Evolutionary conservation across 768 basidiomycete genomes (phyloP).

Genomic region (Mycena metata): DNA sequence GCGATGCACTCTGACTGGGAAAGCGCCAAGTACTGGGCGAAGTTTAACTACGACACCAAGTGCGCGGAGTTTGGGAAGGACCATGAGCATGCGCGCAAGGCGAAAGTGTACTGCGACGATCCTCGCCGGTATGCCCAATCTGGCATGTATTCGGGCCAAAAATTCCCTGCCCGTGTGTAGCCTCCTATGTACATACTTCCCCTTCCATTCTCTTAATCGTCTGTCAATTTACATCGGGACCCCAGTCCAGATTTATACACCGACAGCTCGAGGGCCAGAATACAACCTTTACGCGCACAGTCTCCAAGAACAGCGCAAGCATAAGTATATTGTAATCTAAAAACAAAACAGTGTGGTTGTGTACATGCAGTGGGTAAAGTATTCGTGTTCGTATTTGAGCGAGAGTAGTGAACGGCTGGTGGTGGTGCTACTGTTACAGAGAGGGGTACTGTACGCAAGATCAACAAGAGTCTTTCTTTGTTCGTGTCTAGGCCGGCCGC

Average conservation of each 20-base stretch:
- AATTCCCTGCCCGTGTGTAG: slow-evolving; percentile 15
- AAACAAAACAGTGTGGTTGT: slow-evolving; percentile 4
- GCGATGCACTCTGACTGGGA: slow-evolving; percentile 43
- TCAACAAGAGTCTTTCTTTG: slow-evolving; percentile 7
- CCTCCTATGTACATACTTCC: background rate
- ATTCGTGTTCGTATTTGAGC: slow-evolving; percentile 3
- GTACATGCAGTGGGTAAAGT: background rate
- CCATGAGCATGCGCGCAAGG: slow-evolving; percentile 27
- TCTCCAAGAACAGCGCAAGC: background rate
- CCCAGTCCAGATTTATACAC: no score
- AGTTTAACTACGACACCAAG: slow-evolving; percentile 34
- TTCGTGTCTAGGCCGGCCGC: slow-evolving; percentile 11
- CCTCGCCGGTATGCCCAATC: slow-evolving; percentile 23
- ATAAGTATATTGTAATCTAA: slow-evolving; percentile 3
- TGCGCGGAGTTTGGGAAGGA: slow-evolving; percentile 41
- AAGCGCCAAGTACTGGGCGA: slow-evolving; percentile 43
- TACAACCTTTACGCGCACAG: background rate
- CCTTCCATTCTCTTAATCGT: background rate
- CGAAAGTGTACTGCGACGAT: slow-evolving; percentile 20
- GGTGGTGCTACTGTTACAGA: slow-evolving; percentile 8
- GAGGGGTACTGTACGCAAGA: slow-evolving; percentile 8
- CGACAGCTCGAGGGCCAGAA: no score
- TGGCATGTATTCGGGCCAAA: slow-evolving; percentile 21
- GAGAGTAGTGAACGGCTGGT: background rate
- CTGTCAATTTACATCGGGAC: background rate